phyloP scores from a whole-genome alignment of 805 yeast species.

The Yamadazyma akitaensis region DNA sequence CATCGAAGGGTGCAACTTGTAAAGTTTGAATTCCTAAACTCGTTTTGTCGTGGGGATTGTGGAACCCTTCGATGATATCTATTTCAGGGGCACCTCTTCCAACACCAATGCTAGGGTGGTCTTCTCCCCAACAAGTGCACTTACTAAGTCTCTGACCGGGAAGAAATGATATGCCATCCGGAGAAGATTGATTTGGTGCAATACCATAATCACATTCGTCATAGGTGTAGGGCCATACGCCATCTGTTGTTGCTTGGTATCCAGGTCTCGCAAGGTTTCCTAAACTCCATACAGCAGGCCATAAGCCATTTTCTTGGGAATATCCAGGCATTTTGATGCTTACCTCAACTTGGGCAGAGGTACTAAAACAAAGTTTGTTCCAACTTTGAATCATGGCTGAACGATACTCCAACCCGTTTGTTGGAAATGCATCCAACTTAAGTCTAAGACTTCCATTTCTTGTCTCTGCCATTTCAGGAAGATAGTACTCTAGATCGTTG shows the following conservation, averaged over 20 bases:
- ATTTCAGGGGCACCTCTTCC: conserved; percentile 39
- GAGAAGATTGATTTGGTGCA: conserved; percentile 37
- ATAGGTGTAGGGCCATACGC: conserved; percentile 40
- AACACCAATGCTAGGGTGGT: conserved; percentile 35
- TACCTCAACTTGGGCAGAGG: conserved; percentile 27
- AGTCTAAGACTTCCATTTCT: conserved; percentile 30
- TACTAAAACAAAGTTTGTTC: conserved; percentile 34
- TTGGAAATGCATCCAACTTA: conserved; percentile 31
- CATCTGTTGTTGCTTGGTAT: conserved; percentile 33
- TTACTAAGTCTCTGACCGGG: conserved; percentile 34
- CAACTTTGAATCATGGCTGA: conserved; percentile 37
- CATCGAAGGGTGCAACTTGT: conserved; percentile 44
- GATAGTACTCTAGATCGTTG: conserved; percentile 37
- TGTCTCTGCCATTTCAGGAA: conserved; percentile 36
- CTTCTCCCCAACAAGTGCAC: conserved; percentile 34
- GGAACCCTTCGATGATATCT: conserved; percentile 22
- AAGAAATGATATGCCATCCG: conserved; percentile 37
- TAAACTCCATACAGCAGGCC: conserved; percentile 41
- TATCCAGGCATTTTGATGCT: conserved; percentile 30
- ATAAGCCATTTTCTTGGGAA: conserved; percentile 29
- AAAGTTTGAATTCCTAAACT: conserved; percentile 32
- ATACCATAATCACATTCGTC: conserved; percentile 36
- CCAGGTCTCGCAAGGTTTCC: conserved; percentile 39
- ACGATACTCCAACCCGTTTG: conserved; percentile 27
- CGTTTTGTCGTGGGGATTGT: conserved; percentile 15